A percentile compares a stretch with the other conserved stretches of the same genome.
Conservation (phyloP, 1,284 basidiomycete species). For the Fomitopsis schrenkii region DNA sequence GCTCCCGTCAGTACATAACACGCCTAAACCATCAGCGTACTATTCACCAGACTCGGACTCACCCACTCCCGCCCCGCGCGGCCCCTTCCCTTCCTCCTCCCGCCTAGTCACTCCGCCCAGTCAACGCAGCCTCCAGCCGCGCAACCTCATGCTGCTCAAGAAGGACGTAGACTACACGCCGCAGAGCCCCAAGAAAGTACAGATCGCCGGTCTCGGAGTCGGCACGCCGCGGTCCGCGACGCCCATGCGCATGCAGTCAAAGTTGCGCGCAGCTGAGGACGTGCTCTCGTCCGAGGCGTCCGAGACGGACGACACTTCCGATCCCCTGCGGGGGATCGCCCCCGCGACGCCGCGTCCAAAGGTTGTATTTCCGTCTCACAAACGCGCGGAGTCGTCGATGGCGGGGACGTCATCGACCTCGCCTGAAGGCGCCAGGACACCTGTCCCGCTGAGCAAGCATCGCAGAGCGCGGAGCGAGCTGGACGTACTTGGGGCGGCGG, state of each 20-base stretch:
- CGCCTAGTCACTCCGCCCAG: constrained; percentile 18
- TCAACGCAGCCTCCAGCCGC: constrained; percentile 28
- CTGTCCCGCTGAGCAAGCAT: constrained; percentile 12
- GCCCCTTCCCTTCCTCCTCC: constrained; percentile 13
- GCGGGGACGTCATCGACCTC: constrained; percentile 6
- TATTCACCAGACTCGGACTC: constrained; percentile 7
- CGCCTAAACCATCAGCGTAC: constrained; percentile 1
- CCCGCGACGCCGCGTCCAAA: constrained; percentile 8
- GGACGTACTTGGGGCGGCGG: constrained; percentile 12
- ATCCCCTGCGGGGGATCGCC: not conserved
- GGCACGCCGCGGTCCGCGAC: constrained; percentile 17
- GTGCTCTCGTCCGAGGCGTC: constrained; percentile 13
- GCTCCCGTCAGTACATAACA: constrained; percentile 21
- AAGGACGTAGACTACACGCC: constrained; percentile 71
- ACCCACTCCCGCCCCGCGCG: constrained; percentile 12
- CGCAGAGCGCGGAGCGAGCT: constrained; percentile 27
- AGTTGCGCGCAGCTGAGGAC: constrained; percentile 4
- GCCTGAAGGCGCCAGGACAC: constrained; percentile 1
- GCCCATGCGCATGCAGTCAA: not conserved
- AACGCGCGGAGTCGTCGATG: constrained; percentile 14
- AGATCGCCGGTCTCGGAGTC: constrained; percentile 29
- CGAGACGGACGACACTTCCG: constrained; percentile 6
- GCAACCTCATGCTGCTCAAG: constrained; percentile 56
- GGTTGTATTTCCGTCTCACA: constrained; percentile 7
- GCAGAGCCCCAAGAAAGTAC: constrained; percentile 58